Percentiles rank a stretch among this genome's conserved stretches.
Evolutionary conservation across 202 grass and related monocot genomes (phyloP).

Genomic region (Schoenoplectus tabernaemontani): DNA sequence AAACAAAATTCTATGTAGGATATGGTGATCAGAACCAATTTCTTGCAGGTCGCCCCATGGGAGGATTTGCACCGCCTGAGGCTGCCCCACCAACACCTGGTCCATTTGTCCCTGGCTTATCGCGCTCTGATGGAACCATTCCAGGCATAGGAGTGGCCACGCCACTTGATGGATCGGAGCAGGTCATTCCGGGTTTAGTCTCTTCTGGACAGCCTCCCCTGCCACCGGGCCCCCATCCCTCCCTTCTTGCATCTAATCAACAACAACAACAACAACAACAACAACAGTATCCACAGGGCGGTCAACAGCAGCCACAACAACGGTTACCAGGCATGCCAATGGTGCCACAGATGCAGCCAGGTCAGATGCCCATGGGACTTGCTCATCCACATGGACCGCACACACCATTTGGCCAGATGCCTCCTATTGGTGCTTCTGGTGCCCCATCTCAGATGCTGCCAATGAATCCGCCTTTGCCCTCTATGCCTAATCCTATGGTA

Average conservation of each 20-base stretch:
- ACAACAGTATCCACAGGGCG: constrained; percentile 52
- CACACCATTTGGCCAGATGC: constrained; percentile 43
- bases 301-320: constrained; percentile 56
- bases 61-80: constrained; percentile 64
- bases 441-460: constrained; percentile 43
- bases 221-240: constrained; percentile 88
- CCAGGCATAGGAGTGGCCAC: constrained; percentile 79
- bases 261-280: constrained; percentile 85
- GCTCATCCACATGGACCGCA: constrained; percentile 62
- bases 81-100: constrained; percentile 45
- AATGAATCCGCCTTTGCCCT: constrained; percentile 62
- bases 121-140: constrained; percentile 69
- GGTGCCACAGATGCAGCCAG: constrained; percentile 51
- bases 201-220: constrained; percentile 73
- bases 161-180: constrained; percentile 63
- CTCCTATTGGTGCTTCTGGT: constrained; percentile 30
- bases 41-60: constrained; percentile 40
- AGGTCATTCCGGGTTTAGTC: constrained; percentile 47
- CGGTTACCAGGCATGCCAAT: constrained; percentile 42
- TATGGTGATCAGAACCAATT: constrained; percentile 70
- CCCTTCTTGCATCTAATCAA: constrained; percentile 64
- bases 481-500: constrained; percentile 89
- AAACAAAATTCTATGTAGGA: constrained; percentile 39
- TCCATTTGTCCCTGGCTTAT: constrained; percentile 54
- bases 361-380: constrained; percentile 51